Base-by-base conservation (phyloP, 106 monocot species). In the Chionographis japonica region DNA sequence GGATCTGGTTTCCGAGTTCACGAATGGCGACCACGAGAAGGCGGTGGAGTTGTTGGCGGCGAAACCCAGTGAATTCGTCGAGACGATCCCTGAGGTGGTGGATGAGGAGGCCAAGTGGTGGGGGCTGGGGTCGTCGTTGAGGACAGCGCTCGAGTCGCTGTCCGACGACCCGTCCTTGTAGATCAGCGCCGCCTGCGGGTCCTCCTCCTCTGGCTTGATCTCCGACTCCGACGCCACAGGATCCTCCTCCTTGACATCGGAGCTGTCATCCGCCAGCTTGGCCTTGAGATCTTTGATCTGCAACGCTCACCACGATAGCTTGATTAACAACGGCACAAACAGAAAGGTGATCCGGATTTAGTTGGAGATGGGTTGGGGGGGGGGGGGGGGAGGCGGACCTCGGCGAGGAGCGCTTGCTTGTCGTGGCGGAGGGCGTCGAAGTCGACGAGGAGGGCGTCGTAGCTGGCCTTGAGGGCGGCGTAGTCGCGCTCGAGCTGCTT, bases 401-500 rank as follows among this genome's bases (percentile, higher is more conserved):
- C 78, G 17, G 74, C 74, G 69, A 65, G 50, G 39, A 90, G 90
- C 12, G 63, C 35, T 10, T 80, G 64, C 50, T 85, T 86, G 63
- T 86, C 80, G 37, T 68, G 86, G 71, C 67, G 66, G 39, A 90
- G 83, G 16, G 83, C 50, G 37, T 83, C 83, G 73, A 70, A 78
- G 68, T 83, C 75, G 55, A 60, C 15, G 10, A 27, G 41, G 20
- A 86, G 83, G 35, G 74, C 50, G 43, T 91, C 85, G 52, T 80
- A 68, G 41, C 62, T 75, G 65, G 68, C 10, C 54, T 72, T 67
- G 42, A 91, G 84, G 3, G 75, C 68, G 63, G 61, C 75, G 77
- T 68, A 91, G 72, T 88, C 91, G 41, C 76, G 75, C 78, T 91
- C 90, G 14, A 91, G 75, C 70, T 84, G 86, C 79, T 91, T 91